Evolutionary conservation across 306 rosid genomes (phyloP).

Genomic region (Begonia fuchsioides): DNA sequence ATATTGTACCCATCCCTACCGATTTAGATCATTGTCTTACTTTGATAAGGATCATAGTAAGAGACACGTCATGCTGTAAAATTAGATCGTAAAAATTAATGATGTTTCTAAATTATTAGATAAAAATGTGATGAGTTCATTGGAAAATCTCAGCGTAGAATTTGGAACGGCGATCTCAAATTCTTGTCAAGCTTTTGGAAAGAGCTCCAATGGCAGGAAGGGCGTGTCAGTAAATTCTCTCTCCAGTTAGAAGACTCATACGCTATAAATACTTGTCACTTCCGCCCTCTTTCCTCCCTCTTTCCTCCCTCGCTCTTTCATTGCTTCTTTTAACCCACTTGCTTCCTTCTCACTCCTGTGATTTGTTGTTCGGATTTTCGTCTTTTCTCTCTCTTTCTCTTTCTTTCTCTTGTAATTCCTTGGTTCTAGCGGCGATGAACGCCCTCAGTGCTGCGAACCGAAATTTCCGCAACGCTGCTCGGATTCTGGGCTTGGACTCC

Average conservation of each 20-base stretch:
- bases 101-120: too few species aligned
- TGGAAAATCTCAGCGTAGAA: too few species aligned
- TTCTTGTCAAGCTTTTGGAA: too few species aligned
- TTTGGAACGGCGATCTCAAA: too few species aligned
- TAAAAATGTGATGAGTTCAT: too few species aligned
- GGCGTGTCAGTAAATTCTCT: not conserved
- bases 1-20: too few species aligned
- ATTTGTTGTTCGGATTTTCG: not conserved
- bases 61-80: too few species aligned
- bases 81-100: too few species aligned
- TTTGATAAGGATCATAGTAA: too few species aligned
- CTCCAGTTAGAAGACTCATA: not conserved
- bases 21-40: too few species aligned
- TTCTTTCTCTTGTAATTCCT: not conserved
- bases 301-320: not conserved
- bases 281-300: not conserved
- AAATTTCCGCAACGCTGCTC: constrained; percentile 35
- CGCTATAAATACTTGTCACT: constrained; percentile 1
- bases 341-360: not conserved
- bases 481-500: constrained; percentile 50
- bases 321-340: not conserved
- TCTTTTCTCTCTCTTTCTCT: not conserved
- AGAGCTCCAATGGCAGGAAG: too few species aligned
- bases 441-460: constrained; percentile 59
- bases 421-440: constrained; percentile 21